These are phyloP conservation scores for Eleusine indica DNA, from an alignment of 176 grass and related monocot species.

Conservation along the genomic window DNA sequence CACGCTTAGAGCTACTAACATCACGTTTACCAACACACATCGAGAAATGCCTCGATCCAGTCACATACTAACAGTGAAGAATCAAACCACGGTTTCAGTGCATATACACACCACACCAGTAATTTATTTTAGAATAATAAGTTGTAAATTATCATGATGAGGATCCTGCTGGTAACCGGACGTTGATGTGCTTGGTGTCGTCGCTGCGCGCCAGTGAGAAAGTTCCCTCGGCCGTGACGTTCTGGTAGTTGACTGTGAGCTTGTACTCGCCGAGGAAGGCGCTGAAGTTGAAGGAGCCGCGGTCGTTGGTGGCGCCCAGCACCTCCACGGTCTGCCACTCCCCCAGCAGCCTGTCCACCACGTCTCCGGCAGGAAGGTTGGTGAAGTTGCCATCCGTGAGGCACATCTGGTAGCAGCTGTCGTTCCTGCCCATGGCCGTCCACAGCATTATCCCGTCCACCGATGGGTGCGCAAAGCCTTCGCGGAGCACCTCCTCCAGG, in stretches of 20 bases:
- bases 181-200: conserved; percentile 77
- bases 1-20: neutral
- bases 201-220: conserved; percentile 57
- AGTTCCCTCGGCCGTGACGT: conserved; percentile 49
- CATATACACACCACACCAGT: too few species aligned
- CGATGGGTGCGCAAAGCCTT: conserved; percentile 75
- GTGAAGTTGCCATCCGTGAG: conserved; percentile 58
- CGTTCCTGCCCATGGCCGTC: conserved; percentile 59
- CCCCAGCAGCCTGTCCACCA: conserved; percentile 63
- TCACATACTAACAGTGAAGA: too few species aligned
- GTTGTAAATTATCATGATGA: neutral
- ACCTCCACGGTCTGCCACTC: conserved; percentile 81
- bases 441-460: conserved; percentile 85
- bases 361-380: conserved; percentile 73
- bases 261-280: conserved; percentile 74
- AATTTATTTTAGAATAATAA: too few species aligned
- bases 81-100: too few species aligned
- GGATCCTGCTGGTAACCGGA: conserved; percentile 45
- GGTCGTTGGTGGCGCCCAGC: conserved; percentile 58
- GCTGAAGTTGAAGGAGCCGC: conserved; percentile 72
- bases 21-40: neutral
- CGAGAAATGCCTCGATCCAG: neutral
- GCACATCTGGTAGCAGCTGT: conserved; percentile 92
- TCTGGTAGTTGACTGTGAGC: conserved; percentile 48
- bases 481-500: conserved; percentile 75